Evolutionary conservation across 352 stramenopile species (phyloP).

Genomic region (Globisporangium nodosum): DNA sequence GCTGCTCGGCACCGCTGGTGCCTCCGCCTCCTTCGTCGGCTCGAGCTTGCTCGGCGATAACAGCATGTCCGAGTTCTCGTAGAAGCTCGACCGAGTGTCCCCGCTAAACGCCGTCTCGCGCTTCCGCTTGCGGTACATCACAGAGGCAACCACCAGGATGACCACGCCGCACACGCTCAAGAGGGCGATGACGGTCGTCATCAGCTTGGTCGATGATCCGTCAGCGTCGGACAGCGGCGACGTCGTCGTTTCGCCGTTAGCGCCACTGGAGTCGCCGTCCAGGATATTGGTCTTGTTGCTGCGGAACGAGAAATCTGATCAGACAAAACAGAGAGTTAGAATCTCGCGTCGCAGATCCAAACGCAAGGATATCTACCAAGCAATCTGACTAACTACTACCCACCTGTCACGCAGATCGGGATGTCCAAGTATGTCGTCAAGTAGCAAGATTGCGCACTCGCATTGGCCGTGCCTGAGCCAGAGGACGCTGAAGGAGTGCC

Average conservation of each 20-base stretch:
- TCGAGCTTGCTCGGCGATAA: conserved; percentile 15
- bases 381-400: background rate
- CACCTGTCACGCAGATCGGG: conserved; percentile 20
- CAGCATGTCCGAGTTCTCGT: conserved; percentile 15
- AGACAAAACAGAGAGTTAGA: background rate
- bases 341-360: background rate
- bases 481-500: background rate
- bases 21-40: background rate
- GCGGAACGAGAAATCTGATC: conserved; percentile 3
- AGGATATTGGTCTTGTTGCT: background rate
- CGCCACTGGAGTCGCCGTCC: background rate
- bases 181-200: conserved; percentile 9
- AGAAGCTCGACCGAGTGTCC: conserved; percentile 15
- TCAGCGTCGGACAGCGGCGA: background rate
- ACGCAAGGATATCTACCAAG: too few species aligned
- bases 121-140: conserved; percentile 6
- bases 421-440: conserved; percentile 1
- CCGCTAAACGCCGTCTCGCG: conserved; percentile 5
- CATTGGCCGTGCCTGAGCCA: background rate
- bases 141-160: conserved; percentile 9
- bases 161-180: conserved; percentile 8
- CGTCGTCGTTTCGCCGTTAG: conserved; percentile 1
- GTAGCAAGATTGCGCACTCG: conserved; percentile 3
- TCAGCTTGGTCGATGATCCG: conserved; percentile 12
- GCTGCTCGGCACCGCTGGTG: conserved; percentile 1